phyloP scores from a whole-genome alignment of 495 filamentous ascomycete species.

The Opeltia flavorubescens region DNA sequence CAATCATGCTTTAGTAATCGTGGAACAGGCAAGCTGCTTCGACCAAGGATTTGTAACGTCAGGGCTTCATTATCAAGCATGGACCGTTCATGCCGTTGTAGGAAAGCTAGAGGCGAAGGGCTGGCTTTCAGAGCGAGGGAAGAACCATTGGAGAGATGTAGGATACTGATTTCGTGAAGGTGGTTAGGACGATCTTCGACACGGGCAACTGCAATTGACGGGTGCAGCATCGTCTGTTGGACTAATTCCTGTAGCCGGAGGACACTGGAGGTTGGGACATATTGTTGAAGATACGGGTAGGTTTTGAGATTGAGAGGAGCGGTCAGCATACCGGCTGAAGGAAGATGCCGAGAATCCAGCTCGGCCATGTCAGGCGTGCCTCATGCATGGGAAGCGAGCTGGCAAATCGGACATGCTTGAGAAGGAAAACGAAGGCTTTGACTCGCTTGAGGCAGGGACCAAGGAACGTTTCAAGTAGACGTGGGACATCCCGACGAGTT shows the following conservation, averaged over 20 bases:
- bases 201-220: conserved; percentile 27
- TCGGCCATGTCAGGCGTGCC: not conserved
- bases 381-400: not conserved
- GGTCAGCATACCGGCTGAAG: not conserved
- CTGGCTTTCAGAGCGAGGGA: conserved; percentile 38
- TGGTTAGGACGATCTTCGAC: conserved; percentile 32
- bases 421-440: not conserved
- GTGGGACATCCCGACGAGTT: too few species aligned
- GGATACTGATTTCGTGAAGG: conserved; percentile 37
- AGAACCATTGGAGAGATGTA: conserved; percentile 39
- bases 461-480: not conserved
- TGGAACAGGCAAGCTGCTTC: conserved; percentile 34
- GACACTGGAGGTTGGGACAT: not conserved
- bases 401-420: not conserved
- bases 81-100: conserved; percentile 43
- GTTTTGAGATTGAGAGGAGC: not conserved
- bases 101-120: conserved; percentile 33
- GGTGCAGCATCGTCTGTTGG: not conserved
- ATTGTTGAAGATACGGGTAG: not conserved
- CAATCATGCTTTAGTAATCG: conserved; percentile 35
- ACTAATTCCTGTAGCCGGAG: not conserved
- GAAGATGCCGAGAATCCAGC: not conserved
- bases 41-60: conserved; percentile 33
- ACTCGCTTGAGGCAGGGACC: not conserved
- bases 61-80: conserved; percentile 43